Evolutionary conservation across 352 stramenopile species (phyloP).

Genomic region (Globisporangium yorkense): DNA sequence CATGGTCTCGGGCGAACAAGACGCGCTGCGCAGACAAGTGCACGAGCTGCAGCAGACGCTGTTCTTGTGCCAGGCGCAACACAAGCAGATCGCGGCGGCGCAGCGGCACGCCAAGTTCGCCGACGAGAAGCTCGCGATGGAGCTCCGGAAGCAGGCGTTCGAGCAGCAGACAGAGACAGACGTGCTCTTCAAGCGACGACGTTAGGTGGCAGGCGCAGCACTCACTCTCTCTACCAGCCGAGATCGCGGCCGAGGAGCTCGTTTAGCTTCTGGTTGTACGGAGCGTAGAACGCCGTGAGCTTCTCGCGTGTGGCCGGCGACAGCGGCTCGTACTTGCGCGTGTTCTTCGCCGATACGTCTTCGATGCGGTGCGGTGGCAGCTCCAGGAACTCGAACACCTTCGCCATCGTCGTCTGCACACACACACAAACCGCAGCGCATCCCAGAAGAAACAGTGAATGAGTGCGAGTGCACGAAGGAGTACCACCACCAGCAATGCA

Average conservation of each 20-base stretch:
- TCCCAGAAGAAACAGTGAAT: constrained; percentile 12
- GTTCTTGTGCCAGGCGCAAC: constrained; percentile 55
- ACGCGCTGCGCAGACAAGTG: constrained; percentile 40
- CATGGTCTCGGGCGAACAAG: constrained; percentile 30
- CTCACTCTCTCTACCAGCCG: constrained; percentile 30
- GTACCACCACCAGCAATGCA: background rate
- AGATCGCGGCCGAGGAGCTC: constrained; percentile 54
- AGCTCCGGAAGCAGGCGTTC: constrained; percentile 37
- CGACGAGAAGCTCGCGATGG: constrained; percentile 22
- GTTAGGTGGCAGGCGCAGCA: background rate
- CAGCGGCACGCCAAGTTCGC: constrained; percentile 28
- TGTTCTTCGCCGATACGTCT: constrained; percentile 84
- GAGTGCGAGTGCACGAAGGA: background rate
- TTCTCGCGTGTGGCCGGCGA: constrained; percentile 39
- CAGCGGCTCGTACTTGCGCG: constrained; percentile 79
- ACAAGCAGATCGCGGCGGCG: constrained; percentile 36
- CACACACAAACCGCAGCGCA: background rate
- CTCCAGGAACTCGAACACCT: constrained; percentile 82
- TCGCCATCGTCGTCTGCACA: constrained; percentile 63
- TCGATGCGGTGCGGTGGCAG: constrained; percentile 78
- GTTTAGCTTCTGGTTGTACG: constrained; percentile 80
- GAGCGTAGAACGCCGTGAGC: constrained; percentile 70
- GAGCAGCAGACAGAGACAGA: constrained; percentile 59
- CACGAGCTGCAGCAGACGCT: constrained; percentile 67
- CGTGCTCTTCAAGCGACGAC: constrained; percentile 47